Conservation (phyloP, 805 yeast species). For the Metschnikowia reukaufii region DNA sequence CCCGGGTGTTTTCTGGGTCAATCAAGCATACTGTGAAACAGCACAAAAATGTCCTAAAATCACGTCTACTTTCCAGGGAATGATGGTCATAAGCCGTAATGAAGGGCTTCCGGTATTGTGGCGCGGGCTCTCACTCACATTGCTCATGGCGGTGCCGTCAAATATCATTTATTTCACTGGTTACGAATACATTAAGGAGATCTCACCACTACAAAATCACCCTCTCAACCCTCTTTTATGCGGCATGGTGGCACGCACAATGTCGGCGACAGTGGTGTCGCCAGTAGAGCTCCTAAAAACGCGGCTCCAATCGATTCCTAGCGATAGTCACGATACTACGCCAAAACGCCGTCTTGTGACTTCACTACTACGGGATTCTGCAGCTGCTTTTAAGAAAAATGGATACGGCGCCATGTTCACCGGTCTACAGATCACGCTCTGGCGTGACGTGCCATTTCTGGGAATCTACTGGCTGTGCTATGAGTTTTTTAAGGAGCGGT, state of each 20-base stretch:
- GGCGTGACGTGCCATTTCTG: conserved; percentile 97
- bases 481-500: conserved; percentile 47
- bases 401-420: conserved; percentile 74
- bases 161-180: conserved; percentile 94
- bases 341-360: conserved; percentile 32
- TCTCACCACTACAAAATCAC: conserved; percentile 43
- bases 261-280: conserved; percentile 82
- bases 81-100: conserved; percentile 57
- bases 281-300: conserved; percentile 89
- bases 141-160: conserved; percentile 88
- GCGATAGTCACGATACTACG: conserved; percentile 26
- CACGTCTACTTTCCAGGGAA: conserved; percentile 74
- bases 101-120: conserved; percentile 83
- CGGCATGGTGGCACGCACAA: conserved; percentile 77
- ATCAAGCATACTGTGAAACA: conserved; percentile 37
- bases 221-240: conserved; percentile 80
- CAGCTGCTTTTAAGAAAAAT: conserved; percentile 45
- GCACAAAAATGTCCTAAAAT: conserved; percentile 47
- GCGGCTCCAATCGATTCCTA: conserved; percentile 83
- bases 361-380: conserved; percentile 55
- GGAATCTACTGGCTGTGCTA: conserved; percentile 93
- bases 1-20: conserved; percentile 33
- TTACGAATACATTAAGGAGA: conserved; percentile 80
- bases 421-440: conserved; percentile 83
- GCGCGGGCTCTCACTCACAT: conserved; percentile 83